Percentiles rank a stretch among this genome's conserved stretches.
Conservation (phyloP, 2,329 filamentous ascomycete genomes). For the Aureobasidium sp. region DNA sequence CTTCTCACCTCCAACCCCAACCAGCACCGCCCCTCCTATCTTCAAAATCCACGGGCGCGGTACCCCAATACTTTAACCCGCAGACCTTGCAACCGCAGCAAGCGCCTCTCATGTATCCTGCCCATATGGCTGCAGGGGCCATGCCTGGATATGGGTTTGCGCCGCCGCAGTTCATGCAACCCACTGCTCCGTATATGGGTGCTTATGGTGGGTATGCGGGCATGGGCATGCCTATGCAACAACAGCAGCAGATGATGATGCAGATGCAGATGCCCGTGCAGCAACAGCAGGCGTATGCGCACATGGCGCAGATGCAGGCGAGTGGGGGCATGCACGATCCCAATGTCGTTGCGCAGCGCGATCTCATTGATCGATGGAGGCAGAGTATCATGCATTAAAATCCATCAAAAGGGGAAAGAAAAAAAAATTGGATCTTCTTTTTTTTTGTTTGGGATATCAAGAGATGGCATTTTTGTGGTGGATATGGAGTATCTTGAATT, state of each 20-base stretch:
- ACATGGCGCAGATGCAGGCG: conserved; percentile 9
- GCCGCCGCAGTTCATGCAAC: neutral
- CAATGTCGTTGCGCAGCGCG: conserved; percentile 46
- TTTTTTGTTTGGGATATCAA: too few species aligned
- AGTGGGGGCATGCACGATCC: conserved; percentile 21
- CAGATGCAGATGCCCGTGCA: conserved; percentile 13
- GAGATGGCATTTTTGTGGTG: too few species aligned
- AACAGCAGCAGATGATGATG: conserved; percentile 15
- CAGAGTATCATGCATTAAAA: conserved; percentile 33
- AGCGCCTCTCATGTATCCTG: neutral
- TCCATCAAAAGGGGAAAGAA: too few species aligned
- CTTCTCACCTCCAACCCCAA: neutral
- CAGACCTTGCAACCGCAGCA: neutral
- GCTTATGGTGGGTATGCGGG: neutral
- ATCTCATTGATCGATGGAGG: conserved; percentile 55
- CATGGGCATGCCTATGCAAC: conserved; percentile 1
- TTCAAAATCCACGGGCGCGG: neutral
- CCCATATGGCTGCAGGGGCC: neutral
- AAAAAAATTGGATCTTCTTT: too few species aligned
- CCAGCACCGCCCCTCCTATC: neutral
- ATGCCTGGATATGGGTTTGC: neutral
- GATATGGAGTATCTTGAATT: too few species aligned
- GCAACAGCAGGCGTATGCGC: conserved; percentile 9
- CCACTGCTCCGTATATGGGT: neutral
- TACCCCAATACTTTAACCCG: conserved; percentile 7